Conservation (phyloP, 129 eudicot species). For the Pittosporum tobira region DNA sequence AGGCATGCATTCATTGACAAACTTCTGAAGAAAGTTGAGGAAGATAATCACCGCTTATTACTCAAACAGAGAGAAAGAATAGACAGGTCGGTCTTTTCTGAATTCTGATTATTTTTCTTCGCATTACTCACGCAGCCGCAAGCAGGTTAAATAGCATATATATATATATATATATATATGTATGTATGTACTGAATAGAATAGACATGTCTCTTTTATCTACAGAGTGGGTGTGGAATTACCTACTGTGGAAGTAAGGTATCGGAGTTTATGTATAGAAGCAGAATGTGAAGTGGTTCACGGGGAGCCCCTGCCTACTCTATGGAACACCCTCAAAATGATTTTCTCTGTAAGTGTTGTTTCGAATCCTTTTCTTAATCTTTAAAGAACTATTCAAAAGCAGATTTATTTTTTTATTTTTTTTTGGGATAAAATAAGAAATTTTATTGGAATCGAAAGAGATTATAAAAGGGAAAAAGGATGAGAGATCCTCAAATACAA, state of each 20-base stretch:
- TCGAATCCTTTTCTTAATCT: not conserved
- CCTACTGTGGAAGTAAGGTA: conserved; percentile 11
- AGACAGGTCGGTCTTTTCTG: conserved; percentile 7
- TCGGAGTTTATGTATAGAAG: conserved; percentile 9
- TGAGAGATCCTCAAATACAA: too few relatives aligned
- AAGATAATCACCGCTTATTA: conserved; percentile 11
- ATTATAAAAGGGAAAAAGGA: too few relatives aligned
- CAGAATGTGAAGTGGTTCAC: conserved; percentile 12
- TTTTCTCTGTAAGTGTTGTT: not conserved
- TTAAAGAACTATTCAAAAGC: too few relatives aligned
- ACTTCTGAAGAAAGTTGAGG: conserved; percentile 13
- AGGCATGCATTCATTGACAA: conserved; percentile 7
- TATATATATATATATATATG: not conserved
- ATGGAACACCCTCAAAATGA: conserved; percentile 9
- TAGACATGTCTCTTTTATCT: too few relatives aligned
- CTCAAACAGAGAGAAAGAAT: conserved; percentile 8
- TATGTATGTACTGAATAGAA: not conserved
- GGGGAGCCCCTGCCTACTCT: conserved; percentile 11
- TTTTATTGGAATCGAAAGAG: too few relatives aligned
- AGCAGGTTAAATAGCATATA: not conserved
- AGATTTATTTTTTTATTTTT: not conserved
- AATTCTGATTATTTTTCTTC: not conserved
- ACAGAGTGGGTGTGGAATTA: conserved; percentile 12
- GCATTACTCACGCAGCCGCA: not conserved
- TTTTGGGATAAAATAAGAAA: too few relatives aligned